phyloP scores from a whole-genome alignment of 495 filamentous ascomycete genomes.

The Clavariopsis aquatica region DNA sequence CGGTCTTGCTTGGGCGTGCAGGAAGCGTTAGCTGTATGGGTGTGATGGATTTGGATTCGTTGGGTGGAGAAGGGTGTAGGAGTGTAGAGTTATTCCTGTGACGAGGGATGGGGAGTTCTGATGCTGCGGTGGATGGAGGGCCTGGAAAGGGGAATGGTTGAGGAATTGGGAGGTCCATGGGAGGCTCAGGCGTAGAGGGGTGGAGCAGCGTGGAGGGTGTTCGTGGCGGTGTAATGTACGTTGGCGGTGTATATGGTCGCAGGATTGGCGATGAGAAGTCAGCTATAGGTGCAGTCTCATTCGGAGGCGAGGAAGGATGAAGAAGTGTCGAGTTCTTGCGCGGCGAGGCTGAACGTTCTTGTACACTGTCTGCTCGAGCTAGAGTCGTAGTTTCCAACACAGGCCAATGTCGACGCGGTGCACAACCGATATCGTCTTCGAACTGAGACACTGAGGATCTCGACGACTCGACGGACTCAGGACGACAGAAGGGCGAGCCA shows the following conservation, averaged over 20 bases:
- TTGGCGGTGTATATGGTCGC: conserved; percentile 1
- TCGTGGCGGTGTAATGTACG: neutral
- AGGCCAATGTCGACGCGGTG: conserved; percentile 4
- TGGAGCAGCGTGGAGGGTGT: neutral
- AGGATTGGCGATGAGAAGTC: neutral
- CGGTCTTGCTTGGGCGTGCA: neutral
- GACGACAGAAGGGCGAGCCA: neutral
- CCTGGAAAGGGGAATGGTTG: neutral
- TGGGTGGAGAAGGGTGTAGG: neutral
- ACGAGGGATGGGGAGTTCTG: neutral
- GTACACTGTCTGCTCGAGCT: neutral
- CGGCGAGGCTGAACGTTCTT: neutral
- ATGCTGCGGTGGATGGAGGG: neutral
- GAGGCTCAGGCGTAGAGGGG: neutral
- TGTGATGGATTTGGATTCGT: neutral
- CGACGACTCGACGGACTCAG: conserved; percentile 7
- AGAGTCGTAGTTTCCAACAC: neutral
- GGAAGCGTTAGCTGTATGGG: neutral
- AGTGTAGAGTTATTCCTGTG: neutral
- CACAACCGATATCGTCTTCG: conserved; percentile 12
- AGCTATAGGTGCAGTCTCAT: neutral
- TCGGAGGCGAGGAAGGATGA: conserved; percentile 20
- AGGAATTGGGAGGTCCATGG: neutral
- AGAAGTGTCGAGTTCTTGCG: conserved; percentile 28
- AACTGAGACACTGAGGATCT: conserved; percentile 4